These are phyloP conservation scores for Claviceps cyperi DNA, from an alignment of 2,329 filamentous ascomycete genomes.

Conservation along the genomic window DNA sequence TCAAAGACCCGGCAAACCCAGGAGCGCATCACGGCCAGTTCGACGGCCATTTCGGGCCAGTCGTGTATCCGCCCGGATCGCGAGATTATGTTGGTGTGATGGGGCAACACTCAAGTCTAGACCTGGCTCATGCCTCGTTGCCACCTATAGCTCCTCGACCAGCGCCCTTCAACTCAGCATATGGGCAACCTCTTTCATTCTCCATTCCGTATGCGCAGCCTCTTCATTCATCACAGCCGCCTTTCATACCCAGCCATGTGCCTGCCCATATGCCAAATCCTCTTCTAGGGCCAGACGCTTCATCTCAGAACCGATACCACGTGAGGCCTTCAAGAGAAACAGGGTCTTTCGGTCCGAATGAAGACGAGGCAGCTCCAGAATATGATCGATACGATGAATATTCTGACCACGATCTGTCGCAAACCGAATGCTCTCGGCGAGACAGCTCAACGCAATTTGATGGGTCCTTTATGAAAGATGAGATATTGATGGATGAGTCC, in stretches of 20 bases:
- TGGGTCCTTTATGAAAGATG: conserved; percentile 2
- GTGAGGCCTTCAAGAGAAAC: neutral
- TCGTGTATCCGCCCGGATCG: conserved; percentile 28
- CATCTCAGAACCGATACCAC: conserved; percentile 2
- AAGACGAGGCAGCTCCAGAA: conserved; percentile 5
- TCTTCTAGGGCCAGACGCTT: conserved; percentile 6
- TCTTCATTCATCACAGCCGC: neutral
- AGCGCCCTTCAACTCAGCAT: conserved; percentile 16
- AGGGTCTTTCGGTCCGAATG: neutral
- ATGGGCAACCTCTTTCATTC: conserved; percentile 6
- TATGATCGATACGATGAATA: conserved; percentile 5
- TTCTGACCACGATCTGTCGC: neutral
- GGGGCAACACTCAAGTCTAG: conserved; percentile 15
- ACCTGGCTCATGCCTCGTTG: conserved; percentile 24
- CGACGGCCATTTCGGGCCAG: conserved; percentile 30
- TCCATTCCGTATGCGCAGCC: conserved; percentile 1
- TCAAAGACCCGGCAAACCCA: conserved; percentile 47
- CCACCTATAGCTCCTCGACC: conserved; percentile 38
- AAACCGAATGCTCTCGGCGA: neutral
- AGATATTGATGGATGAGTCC: conserved; percentile 31
- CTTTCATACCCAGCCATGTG: conserved; percentile 1
- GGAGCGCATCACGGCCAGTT: conserved; percentile 28
- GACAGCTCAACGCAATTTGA: neutral
- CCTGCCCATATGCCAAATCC: conserved; percentile 11
- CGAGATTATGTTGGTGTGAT: conserved; percentile 13